Base-by-base conservation (phyloP, 2,329 filamentous ascomycete species). In the Fusarium anguioides region DNA sequence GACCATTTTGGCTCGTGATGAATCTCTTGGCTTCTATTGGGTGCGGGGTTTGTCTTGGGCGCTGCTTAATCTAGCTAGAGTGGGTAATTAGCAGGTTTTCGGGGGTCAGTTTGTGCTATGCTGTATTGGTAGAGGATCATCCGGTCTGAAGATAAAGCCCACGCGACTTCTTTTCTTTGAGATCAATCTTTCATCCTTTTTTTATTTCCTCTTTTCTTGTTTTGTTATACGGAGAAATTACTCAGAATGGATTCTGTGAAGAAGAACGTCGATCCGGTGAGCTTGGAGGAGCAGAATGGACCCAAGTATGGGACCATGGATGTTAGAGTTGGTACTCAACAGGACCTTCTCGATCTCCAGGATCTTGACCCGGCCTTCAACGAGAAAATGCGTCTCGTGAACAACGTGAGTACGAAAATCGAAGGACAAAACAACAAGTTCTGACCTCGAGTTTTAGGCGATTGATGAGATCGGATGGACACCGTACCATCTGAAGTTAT, bases 381-480 rank as follows among this genome's bases (percentile, higher is more conserved):
- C 69, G 84, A 84, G 37, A 91, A 91, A 75, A 91, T 91, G 87
- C 84, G 88, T 68, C 80, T 91, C 26, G 84, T 91, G 60, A 92
- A 91, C 73, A 85, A 91, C 75, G 87, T 87, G 23, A 36, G 50
- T 26, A 26, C 10, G 6, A 14, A 7, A 5, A 2, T 0, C 4
- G 11, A 5, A 6, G 1, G 17, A 7, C 12, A 6, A 7, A 11
- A 26, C 24, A 26, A 4, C 1, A 9, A n/a, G 20, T 12, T 37
- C 24, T 49, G 1, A 46, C 12, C 11, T 5, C 2, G 5, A 70
- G 77, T 24, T 17, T 7, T n/a, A 63, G 83, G 80, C 80, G 3
- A 84, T 83, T 60, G 86, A 89, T 68, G 82, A 89, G 68, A 87
- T 89, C 61, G 87, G 87, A 14, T 87, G 86, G 81, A 89, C 87